A percentile compares a stretch with the other conserved stretches of the same genome.
Evolutionary conservation across 2,329 filamentous ascomycete genomes (phyloP).

Genomic region (Paecilomyces fulvus): DNA sequence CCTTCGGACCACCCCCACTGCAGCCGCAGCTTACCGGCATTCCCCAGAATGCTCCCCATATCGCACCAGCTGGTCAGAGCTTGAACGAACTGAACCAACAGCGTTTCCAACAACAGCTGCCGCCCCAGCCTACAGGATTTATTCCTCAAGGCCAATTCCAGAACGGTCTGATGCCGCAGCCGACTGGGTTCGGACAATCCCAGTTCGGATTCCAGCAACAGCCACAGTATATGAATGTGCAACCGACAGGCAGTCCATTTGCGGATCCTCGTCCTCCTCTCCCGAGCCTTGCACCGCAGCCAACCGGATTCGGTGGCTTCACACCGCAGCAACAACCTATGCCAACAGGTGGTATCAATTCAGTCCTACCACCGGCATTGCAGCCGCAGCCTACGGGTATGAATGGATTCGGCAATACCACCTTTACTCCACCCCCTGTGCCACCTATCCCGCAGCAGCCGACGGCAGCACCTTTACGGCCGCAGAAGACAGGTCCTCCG

Average conservation of each 20-base stretch:
- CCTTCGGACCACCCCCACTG: conserved; percentile 65
- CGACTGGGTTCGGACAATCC: conserved; percentile 36
- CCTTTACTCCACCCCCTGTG: conserved; percentile 40
- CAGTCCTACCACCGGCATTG: conserved; percentile 23
- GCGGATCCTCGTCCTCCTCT: conserved; percentile 28
- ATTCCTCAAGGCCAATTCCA: conserved; percentile 31
- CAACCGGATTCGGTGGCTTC: conserved; percentile 45
- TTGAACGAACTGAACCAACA: conserved; percentile 63
- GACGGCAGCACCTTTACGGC: conserved; percentile 54
- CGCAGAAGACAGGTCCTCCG: conserved; percentile 77
- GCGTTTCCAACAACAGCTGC: conserved; percentile 54
- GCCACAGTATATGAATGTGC: conserved; percentile 42
- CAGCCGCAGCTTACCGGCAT: conserved; percentile 78
- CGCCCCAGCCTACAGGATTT: conserved; percentile 59
- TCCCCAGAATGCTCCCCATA: conserved; percentile 46
- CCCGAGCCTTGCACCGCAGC: conserved; percentile 41
- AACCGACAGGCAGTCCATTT: conserved; percentile 28
- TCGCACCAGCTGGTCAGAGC: conserved; percentile 68
- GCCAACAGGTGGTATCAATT: conserved; percentile 37
- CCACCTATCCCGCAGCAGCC: conserved; percentile 52
- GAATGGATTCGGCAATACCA: conserved; percentile 42
- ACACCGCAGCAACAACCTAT: conserved; percentile 32
- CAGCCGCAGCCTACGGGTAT: conserved; percentile 43
- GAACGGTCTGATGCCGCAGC: conserved; percentile 36
- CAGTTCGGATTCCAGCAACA: conserved; percentile 39